Evolutionary conservation across 441 rosid genomes (phyloP), one percentile per base, ranked within the genome.

Genomic region (Populus trichocarpa): DNA sequence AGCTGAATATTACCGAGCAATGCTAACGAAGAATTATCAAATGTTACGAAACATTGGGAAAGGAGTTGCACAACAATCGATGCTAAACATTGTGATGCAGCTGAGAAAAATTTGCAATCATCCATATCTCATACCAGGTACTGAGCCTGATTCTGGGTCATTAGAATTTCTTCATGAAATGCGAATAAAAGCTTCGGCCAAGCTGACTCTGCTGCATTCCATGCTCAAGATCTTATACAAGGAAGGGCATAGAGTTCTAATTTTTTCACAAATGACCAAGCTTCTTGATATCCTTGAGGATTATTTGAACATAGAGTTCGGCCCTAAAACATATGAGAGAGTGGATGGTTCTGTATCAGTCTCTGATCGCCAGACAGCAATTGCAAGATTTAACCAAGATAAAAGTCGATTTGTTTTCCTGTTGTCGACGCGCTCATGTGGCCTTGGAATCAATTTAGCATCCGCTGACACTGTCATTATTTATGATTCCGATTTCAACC

Each of bases 61-160:
- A 86, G 99, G 99, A 71, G 98, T 95, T 78, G 89, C 98, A 3
- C 99, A 97, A 83, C 99, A 91, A 80, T 97, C 99, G 67, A 97
- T 97, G 99, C 85, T 97, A 76, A 97, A 97, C 88, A 94, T 97
- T 81, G 99, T 97, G 87, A 97, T 97, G 99, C 99, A 97, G 91
- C 80, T 95, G 83, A 93, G 99, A 85, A 97, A 97, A 89, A 96
- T 97, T 70, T 97, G 99, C 87, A 97, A 97, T 87, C 99, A 97
- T 86, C 99, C 99, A 2, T 97, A 97, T 85, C 96, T 97, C 70
- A 97, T 97, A 84, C 99, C 97, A 33, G 99, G 99, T 64, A 97
- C 99, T 13, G 99, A 97, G 88, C 99, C 98, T 20, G 99, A 95
- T 77, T 94, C 98, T 79, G 99, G 99, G 57, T 94, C 99, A 23